Percentiles rank a stretch among this genome's conserved stretches.
Conservation (phyloP, 805 yeast species). For the Metschnikowia picachoensis region DNA sequence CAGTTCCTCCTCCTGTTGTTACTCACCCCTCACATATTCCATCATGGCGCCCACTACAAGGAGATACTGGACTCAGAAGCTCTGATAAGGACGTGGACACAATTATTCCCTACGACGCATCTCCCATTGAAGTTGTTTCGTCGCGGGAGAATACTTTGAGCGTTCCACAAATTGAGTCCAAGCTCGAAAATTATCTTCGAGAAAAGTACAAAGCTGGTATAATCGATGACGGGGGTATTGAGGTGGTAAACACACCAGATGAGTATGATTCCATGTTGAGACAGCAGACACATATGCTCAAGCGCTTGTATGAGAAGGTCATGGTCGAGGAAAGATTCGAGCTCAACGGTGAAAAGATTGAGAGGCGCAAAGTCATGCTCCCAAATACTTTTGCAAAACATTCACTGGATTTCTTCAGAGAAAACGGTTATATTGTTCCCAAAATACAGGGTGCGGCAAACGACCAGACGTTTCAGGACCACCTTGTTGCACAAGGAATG, state of each 20-base stretch:
- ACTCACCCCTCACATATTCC: conserved; percentile 46
- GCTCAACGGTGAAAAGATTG: conserved; percentile 47
- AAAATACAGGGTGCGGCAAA: conserved; percentile 41
- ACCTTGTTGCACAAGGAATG: conserved; percentile 71
- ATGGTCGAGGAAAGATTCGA: conserved; percentile 34
- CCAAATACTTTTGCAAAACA: conserved; percentile 41
- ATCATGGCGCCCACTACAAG: conserved; percentile 33
- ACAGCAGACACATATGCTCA: conserved; percentile 48
- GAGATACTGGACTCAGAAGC: conserved; percentile 16
- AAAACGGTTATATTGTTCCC: conserved; percentile 38
- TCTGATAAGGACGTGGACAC: conserved; percentile 16
- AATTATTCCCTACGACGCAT: conserved; percentile 21
- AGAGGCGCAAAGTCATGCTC: conserved; percentile 40
- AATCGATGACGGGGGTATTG: conserved; percentile 35
- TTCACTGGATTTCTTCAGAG: conserved; percentile 44
- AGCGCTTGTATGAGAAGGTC: conserved; percentile 42
- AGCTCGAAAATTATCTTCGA: conserved; percentile 26
- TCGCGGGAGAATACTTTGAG: conserved; percentile 26
- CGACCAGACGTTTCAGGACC: conserved; percentile 60
- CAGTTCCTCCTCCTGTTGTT: conserved; percentile 33
- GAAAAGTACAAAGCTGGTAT: conserved; percentile 32
- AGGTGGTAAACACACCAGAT: conserved; percentile 35
- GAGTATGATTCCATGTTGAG: conserved; percentile 58
- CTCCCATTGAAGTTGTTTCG: conserved; percentile 6
- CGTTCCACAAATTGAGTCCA: conserved; percentile 27